phyloP scores from a whole-genome alignment of 2,329 filamentous ascomycete genomes.

The Geoglossum cookeanum region DNA sequence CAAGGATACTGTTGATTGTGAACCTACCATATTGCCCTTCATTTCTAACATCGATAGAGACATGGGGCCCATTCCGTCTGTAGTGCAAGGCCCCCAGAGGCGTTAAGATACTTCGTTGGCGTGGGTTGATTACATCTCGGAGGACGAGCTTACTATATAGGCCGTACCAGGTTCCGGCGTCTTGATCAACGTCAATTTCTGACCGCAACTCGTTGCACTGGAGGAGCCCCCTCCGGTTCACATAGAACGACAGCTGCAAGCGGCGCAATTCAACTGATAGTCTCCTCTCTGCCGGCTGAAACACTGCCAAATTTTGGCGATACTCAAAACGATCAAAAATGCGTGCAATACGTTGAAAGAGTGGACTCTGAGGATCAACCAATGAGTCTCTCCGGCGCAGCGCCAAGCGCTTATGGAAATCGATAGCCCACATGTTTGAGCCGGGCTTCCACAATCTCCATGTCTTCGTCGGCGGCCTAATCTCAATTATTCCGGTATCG shows the following conservation, averaged over 20 bases:
- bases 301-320: slow-evolving; percentile 24
- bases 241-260: slow-evolving; percentile 33
- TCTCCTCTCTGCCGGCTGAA: slow-evolving; percentile 19
- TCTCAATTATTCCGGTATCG: slow-evolving; percentile 26
- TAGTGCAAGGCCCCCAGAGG: slow-evolving; percentile 25
- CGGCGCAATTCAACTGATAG: slow-evolving; percentile 32
- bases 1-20: slow-evolving; percentile 33
- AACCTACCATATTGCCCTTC: slow-evolving; percentile 29
- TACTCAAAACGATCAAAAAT: slow-evolving; percentile 34
- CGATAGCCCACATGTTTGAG: slow-evolving; percentile 19
- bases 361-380: slow-evolving; percentile 28
- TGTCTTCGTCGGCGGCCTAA: slow-evolving; percentile 26
- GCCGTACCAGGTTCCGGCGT: slow-evolving; percentile 40
- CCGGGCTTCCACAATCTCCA: slow-evolving; percentile 22
- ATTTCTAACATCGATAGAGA: slow-evolving; percentile 21
- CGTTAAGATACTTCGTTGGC: slow-evolving; percentile 32
- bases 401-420: slow-evolving; percentile 15
- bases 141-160: slow-evolving; percentile 39
- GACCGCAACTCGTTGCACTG: slow-evolving; percentile 29
- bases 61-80: slow-evolving; percentile 22
- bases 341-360: slow-evolving; percentile 21
- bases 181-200: slow-evolving; percentile 37
- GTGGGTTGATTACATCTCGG: slow-evolving; percentile 22
- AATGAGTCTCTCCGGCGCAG: slow-evolving; percentile 17
- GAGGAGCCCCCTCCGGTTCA: slow-evolving; percentile 26